Evolutionary conservation across 257 asterid species (phyloP).

Genomic region (Cordia subcordata): DNA sequence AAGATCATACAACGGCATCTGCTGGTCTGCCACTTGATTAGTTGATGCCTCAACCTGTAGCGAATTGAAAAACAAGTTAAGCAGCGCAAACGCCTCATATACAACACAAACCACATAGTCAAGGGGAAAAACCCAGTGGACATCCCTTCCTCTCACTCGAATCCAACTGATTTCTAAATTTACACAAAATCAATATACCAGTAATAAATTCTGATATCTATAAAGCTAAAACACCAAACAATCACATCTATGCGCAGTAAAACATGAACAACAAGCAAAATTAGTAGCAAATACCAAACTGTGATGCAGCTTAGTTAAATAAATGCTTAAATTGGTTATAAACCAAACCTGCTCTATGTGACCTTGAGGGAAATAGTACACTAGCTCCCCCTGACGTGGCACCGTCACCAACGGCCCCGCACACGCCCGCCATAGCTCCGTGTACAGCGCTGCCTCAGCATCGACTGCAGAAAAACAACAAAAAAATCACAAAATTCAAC

Average conservation of each 20-base stretch:
- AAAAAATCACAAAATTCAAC: background rate
- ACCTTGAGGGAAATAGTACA: conserved; percentile 92
- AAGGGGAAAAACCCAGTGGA: background rate
- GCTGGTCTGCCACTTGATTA: conserved; percentile 85
- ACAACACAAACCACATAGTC: conserved; percentile 7
- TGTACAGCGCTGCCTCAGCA: conserved; percentile 72
- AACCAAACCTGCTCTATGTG: conserved; percentile 84
- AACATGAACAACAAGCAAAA: conserved; percentile 3
- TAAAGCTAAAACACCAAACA: background rate
- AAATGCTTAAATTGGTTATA: background rate
- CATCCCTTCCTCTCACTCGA: too few species aligned
- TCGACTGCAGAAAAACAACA: conserved; percentile 33
- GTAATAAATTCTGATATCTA: background rate
- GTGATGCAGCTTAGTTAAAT: background rate
- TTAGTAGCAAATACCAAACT: background rate
- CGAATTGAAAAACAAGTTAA: conserved; percentile 9
- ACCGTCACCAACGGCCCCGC: conserved; percentile 98
- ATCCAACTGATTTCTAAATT: background rate
- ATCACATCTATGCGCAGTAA: background rate
- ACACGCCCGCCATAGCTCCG: conserved; percentile 93
- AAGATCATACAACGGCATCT: conserved; percentile 87
- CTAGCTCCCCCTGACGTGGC: conserved; percentile 76
- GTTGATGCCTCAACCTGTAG: conserved; percentile 92
- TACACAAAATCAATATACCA: background rate
- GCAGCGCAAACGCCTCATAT: background rate